A percentile compares a stretch with the other conserved stretches of the same genome.
These are phyloP conservation scores for Dichotomocladium elegans DNA, from an alignment of 371 early-diverging fungal genomes.

Conservation along the genomic window DNA sequence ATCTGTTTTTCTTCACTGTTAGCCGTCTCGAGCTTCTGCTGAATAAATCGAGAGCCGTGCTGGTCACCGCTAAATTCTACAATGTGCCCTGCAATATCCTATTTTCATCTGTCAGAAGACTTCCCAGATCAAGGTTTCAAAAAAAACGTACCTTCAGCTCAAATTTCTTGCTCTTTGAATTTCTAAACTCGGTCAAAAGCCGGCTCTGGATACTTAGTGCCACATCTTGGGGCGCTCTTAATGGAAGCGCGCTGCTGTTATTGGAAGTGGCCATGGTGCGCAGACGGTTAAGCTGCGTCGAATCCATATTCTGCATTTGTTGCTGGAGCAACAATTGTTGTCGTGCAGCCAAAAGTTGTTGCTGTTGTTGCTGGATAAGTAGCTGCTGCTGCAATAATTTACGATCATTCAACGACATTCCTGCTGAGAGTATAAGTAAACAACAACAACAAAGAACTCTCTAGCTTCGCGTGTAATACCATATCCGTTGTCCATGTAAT, in stretches of 20 bases:
- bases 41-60: constrained; percentile 99
- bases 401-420: constrained; percentile 27
- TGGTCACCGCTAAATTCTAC: constrained; percentile 99
- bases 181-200: constrained; percentile 91
- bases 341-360: constrained; percentile 45
- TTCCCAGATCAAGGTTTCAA: not conserved
- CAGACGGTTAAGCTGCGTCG: constrained; percentile 21
- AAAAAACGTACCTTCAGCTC: constrained; percentile 65
- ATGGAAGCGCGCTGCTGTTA: constrained; percentile 1
- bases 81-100: constrained; percentile 90
- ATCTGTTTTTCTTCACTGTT: constrained; percentile 93
- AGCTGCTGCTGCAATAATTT: constrained; percentile 45
- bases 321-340: constrained; percentile 55
- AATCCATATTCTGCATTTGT: constrained; percentile 35
- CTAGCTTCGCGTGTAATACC: not conserved
- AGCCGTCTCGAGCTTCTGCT: constrained; percentile 96
- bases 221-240: constrained; percentile 25
- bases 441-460: not conserved
- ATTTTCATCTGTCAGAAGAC: not conserved
- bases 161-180: constrained; percentile 90
- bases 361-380: constrained; percentile 44
- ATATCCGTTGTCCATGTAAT: constrained; percentile 2
- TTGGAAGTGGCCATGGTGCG: constrained; percentile 19
- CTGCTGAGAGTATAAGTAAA: not conserved
- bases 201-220: constrained; percentile 68